phyloP scores from a whole-genome alignment of 2,329 filamentous ascomycete species.

The Aspergillus oerlinghausenensis region DNA sequence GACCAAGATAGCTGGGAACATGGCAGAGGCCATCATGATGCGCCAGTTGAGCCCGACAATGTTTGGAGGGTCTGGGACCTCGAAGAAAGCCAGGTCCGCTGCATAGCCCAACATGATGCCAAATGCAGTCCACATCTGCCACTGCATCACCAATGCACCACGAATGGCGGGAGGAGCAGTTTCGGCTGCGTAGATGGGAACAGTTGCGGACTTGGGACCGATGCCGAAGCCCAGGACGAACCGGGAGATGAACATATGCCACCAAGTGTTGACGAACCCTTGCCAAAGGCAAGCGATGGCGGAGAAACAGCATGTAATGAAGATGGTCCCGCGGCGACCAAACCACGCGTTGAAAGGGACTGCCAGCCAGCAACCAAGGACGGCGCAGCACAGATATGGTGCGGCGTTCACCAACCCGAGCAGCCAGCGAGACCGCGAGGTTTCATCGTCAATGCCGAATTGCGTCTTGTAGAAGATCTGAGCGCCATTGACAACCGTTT shows the following conservation, averaged over 20 bases:
- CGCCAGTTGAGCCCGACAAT: constrained; percentile 62
- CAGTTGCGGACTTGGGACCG: constrained; percentile 68
- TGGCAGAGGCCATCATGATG: constrained; percentile 64
- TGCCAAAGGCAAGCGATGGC: constrained; percentile 51
- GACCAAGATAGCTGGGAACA: constrained; percentile 57
- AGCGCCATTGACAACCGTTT: constrained; percentile 65
- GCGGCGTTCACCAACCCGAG: constrained; percentile 58
- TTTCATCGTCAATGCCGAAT: constrained; percentile 54
- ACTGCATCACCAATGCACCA: constrained; percentile 76
- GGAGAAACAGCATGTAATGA: constrained; percentile 70
- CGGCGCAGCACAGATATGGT: constrained; percentile 59
- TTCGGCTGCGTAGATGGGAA: constrained; percentile 73
- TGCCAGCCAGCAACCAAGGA: constrained; percentile 69
- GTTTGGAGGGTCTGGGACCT: constrained; percentile 47
- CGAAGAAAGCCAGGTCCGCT: constrained; percentile 58
- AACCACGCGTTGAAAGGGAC: constrained; percentile 67
- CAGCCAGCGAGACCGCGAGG: constrained; percentile 53
- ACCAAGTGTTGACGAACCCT: constrained; percentile 66
- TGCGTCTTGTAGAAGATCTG: constrained; percentile 60
- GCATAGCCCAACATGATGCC: constrained; percentile 55
- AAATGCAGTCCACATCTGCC: constrained; percentile 59
- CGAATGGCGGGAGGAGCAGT: constrained; percentile 65
- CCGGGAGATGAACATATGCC: constrained; percentile 64
- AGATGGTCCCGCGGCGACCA: constrained; percentile 70
- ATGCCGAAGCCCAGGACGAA: constrained; percentile 74